phyloP scores from a whole-genome alignment of 2,329 filamentous ascomycete species.

The Arthrobotrys musiformis region DNA sequence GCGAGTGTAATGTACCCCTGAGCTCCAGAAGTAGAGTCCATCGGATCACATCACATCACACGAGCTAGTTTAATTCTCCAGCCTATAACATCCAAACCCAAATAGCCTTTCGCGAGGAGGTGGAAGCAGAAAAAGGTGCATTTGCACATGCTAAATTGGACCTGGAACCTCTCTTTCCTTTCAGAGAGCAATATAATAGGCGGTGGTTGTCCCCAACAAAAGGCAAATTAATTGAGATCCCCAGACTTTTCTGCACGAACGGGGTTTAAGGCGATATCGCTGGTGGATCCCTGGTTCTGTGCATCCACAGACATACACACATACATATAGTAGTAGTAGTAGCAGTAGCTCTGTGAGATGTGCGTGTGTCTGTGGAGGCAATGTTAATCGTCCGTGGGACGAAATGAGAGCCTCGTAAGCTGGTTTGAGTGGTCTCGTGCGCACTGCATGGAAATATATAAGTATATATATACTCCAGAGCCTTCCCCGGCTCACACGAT shows the following conservation, averaged over 20 bases:
- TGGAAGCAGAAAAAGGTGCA: no score
- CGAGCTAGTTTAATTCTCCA: background rate
- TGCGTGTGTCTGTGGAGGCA: no score
- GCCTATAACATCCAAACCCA: background rate
- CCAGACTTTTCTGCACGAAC: conserved; percentile 15
- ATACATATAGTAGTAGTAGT: no score
- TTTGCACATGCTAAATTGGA: no score
- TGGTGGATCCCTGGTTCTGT: background rate
- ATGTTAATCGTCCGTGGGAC: background rate
- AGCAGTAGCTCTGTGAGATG: no score
- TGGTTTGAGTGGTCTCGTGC: conserved; percentile 16
- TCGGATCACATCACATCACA: conserved; percentile 7
- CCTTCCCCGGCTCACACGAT: background rate
- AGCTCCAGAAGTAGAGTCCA: conserved; percentile 4
- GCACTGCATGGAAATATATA: background rate
- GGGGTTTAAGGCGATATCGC: conserved; percentile 47
- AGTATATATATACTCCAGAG: background rate
- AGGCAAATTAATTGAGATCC: background rate
- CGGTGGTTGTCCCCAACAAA: conserved; percentile 29
- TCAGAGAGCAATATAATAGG: no score
- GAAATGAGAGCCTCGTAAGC: conserved; percentile 6
- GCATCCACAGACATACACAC: background rate
- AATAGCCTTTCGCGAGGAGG: no score
- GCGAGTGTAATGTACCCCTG: background rate
- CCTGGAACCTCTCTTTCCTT: background rate